Percentiles rank a stretch among this genome's conserved stretches.
phyloP scores from a whole-genome alignment of 164 flowering plant genomes.

The Taxillus chinensis region DNA sequence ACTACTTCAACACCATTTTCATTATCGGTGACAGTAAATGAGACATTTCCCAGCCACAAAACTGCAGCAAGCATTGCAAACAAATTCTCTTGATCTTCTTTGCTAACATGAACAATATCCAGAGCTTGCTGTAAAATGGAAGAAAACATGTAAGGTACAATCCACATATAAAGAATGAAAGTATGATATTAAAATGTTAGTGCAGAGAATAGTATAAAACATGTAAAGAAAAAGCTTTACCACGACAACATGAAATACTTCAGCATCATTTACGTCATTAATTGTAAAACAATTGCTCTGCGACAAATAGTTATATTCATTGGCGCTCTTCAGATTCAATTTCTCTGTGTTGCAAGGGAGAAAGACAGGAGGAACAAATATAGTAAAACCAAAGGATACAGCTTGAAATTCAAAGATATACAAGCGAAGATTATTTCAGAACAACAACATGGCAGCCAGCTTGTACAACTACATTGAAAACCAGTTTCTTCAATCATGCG shows the following conservation, averaged over 20 bases:
- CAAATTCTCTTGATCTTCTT: slow-evolving; percentile 81
- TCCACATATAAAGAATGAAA: neutral
- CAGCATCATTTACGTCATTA: slow-evolving; percentile 82
- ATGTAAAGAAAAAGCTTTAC: slow-evolving; percentile 24
- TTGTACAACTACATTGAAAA: no score
- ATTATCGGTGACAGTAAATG: slow-evolving; percentile 72
- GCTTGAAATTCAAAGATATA: no score
- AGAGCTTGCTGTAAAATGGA: slow-evolving; percentile 68
- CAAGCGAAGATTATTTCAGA: no score
- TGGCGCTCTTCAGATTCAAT: slow-evolving; percentile 53
- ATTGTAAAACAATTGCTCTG: slow-evolving; percentile 78
- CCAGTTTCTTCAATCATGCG: no score
- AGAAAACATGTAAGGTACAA: neutral
- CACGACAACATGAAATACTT: slow-evolving; percentile 59
- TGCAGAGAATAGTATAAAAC: neutral
- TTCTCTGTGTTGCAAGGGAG: slow-evolving; percentile 44
- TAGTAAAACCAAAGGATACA: neutral
- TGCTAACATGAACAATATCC: slow-evolving; percentile 83
- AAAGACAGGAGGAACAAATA: neutral
- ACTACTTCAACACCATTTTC: slow-evolving; percentile 93
- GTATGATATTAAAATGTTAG: neutral
- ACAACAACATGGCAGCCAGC: no score
- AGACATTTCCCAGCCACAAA: slow-evolving; percentile 87
- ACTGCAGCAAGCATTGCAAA: slow-evolving; percentile 97
- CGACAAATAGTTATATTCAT: slow-evolving; percentile 78